A percentile compares a stretch with the other conserved stretches of the same genome.
Evolutionary conservation across 129 eudicot genomes (phyloP).

Genomic region (Pulicaria dysenterica): DNA sequence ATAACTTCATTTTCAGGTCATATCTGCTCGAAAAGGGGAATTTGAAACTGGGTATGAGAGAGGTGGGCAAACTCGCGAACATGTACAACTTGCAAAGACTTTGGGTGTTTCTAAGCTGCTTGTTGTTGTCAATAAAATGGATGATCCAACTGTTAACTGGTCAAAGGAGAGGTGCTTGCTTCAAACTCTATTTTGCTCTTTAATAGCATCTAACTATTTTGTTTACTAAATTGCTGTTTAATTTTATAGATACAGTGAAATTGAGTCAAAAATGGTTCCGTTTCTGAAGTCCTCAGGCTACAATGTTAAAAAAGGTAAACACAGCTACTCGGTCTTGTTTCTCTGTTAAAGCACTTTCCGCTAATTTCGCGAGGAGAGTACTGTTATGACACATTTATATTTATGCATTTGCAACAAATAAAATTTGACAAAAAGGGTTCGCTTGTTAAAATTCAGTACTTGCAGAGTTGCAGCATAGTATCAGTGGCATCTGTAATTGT

Average conservation of each 20-base stretch:
- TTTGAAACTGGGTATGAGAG: conserved; percentile 95
- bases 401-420: too few relatives aligned
- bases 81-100: conserved; percentile 92
- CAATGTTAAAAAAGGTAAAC: conserved; percentile 90
- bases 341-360: too few relatives aligned
- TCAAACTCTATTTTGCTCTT: not conserved
- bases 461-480: too few relatives aligned
- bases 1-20: conserved; percentile 48
- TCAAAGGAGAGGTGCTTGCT: conserved; percentile 65
- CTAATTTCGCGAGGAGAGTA: too few relatives aligned
- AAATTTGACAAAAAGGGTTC: too few relatives aligned
- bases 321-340: not conserved
- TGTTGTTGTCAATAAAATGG: conserved; percentile 97
- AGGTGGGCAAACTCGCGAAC: conserved; percentile 99
- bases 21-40: conserved; percentile 98
- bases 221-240: not conserved
- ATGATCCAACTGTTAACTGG: conserved; percentile 89
- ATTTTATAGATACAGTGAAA: conserved; percentile 70
- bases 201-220: not conserved
- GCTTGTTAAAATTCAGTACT: too few relatives aligned
- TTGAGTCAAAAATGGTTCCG: conserved; percentile 75
- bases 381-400: too few relatives aligned
- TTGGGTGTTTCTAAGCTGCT: conserved; percentile 81
- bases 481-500: too few relatives aligned
- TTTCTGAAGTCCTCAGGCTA: conserved; percentile 76